A percentile compares a stretch with the other conserved stretches of the same genome.
Evolutionary conservation across 495 filamentous ascomycete species (phyloP).

Genomic region (Astrothelium subdiscretum): DNA sequence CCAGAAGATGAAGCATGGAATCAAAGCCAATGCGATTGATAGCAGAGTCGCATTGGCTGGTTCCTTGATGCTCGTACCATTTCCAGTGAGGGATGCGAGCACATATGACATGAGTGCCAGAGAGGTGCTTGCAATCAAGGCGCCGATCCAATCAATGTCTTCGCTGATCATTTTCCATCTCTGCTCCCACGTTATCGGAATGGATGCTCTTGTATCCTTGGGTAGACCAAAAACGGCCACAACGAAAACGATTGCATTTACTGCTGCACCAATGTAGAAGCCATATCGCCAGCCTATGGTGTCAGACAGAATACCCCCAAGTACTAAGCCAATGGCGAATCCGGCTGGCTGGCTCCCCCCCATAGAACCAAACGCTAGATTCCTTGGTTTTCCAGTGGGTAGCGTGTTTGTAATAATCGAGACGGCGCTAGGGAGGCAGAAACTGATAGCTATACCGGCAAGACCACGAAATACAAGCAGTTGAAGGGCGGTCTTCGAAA

Average conservation of each 20-base stretch:
- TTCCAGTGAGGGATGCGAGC: conserved; percentile 32
- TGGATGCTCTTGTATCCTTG: conserved; percentile 4
- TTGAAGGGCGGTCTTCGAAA: conserved; percentile 30
- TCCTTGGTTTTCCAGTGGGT: conserved; percentile 27
- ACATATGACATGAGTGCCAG: conserved; percentile 36
- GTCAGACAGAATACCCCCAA: conserved; percentile 37
- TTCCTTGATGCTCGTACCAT: conserved; percentile 23
- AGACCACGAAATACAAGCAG: conserved; percentile 41
- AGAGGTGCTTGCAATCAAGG: conserved; percentile 25
- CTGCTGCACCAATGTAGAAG: conserved; percentile 32
- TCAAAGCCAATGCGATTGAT: conserved; percentile 28
- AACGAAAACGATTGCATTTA: conserved; percentile 26
- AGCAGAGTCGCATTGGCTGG: conserved; percentile 30
- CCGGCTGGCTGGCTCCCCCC: conserved; percentile 38
- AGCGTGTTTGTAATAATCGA: conserved; percentile 36
- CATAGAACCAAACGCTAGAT: conserved; percentile 37
- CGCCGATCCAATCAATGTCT: conserved; percentile 41
- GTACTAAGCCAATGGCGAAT: conserved; percentile 32
- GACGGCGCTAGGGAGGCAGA: conserved; percentile 42
- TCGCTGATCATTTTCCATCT: conserved; percentile 20
- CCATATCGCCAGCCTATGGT: conserved; percentile 40
- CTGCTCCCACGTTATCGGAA: conserved; percentile 10
- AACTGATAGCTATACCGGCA: conserved; percentile 37
- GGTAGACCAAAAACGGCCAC: conserved; percentile 31
- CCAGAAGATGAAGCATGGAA: conserved; percentile 37